Evolutionary conservation across 441 rosid species (phyloP).

Genomic region (Aquilaria agallochum): DNA sequence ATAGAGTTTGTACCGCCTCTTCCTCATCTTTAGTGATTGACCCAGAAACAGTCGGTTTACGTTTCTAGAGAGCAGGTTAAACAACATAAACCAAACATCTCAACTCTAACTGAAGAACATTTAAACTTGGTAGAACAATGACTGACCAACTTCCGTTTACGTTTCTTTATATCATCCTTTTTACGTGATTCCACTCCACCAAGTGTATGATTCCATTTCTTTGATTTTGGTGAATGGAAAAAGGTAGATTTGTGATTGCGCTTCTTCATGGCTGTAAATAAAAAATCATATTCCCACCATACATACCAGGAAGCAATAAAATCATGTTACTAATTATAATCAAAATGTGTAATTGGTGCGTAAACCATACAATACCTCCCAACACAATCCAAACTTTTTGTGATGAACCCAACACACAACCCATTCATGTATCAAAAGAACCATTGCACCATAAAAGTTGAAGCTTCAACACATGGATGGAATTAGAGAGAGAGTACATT

Average conservation of each 20-base stretch:
- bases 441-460: constrained; percentile 24
- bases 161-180: constrained; percentile 40
- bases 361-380: too few species aligned
- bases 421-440: constrained; percentile 19
- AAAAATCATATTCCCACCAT: constrained; percentile 19
- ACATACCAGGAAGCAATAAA: constrained; percentile 13
- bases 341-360: too few species aligned
- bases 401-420: too few species aligned
- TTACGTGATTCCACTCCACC: constrained; percentile 33
- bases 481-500: constrained; percentile 21
- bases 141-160: constrained; percentile 52
- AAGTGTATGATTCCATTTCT: constrained; percentile 41
- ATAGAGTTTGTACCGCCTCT: constrained; percentile 85
- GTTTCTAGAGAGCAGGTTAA: constrained; percentile 33
- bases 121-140: constrained; percentile 19
- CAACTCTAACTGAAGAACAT: constrained; percentile 15
- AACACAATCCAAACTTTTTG: too few species aligned
- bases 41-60: constrained; percentile 32
- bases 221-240: constrained; percentile 46
- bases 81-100: constrained; percentile 15
- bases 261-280: constrained; percentile 78
- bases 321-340: too few species aligned
- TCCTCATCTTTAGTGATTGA: constrained; percentile 89
- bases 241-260: constrained; percentile 55
- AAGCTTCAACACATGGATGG: constrained; percentile 22